Evolutionary conservation across 371 early-diverging fungal species (phyloP).

Genomic region (Parasitella parasitica): DNA sequence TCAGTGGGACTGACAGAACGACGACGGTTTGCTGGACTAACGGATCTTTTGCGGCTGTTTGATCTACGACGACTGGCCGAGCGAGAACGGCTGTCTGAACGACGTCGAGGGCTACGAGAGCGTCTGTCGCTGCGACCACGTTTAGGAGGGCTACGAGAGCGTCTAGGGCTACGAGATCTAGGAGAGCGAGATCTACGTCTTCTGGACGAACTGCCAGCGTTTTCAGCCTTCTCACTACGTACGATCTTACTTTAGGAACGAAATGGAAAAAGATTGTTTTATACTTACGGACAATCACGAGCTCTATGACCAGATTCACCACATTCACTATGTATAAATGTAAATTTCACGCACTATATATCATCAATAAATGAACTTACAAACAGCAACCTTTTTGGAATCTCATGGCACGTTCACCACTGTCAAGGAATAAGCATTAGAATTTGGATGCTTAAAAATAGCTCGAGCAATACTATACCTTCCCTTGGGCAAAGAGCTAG

Average conservation of each 20-base stretch:
- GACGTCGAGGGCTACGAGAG: conserved; percentile 31
- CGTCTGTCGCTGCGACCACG: conserved; percentile 32
- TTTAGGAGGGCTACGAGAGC: conserved; percentile 40
- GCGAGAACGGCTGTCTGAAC: conserved; percentile 13
- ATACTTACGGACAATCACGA: conserved; percentile 42
- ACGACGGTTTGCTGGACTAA: conserved; percentile 8
- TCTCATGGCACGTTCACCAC: conserved; percentile 46
- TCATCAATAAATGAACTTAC: conserved; percentile 23
- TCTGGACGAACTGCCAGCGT: conserved; percentile 4
- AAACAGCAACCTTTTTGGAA: conserved; percentile 46
- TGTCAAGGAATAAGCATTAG: neutral
- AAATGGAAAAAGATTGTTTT: neutral
- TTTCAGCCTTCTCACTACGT: neutral
- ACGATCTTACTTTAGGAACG: neutral
- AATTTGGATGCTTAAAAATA: neutral
- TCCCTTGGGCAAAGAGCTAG: conserved; percentile 40
- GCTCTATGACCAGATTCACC: conserved; percentile 42
- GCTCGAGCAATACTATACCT: conserved; percentile 18
- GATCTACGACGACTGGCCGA: conserved; percentile 8
- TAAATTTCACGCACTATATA: neutral
- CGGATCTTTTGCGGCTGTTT: conserved; percentile 1
- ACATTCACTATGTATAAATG: conserved; percentile 29
- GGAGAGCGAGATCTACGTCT: conserved; percentile 16
- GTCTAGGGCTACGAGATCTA: conserved; percentile 24
- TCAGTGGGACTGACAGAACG: conserved; percentile 3